These are phyloP conservation scores for Eucalyptus camaldulensis DNA, from an alignment of 345 rosid species.

Conservation along the genomic window DNA sequence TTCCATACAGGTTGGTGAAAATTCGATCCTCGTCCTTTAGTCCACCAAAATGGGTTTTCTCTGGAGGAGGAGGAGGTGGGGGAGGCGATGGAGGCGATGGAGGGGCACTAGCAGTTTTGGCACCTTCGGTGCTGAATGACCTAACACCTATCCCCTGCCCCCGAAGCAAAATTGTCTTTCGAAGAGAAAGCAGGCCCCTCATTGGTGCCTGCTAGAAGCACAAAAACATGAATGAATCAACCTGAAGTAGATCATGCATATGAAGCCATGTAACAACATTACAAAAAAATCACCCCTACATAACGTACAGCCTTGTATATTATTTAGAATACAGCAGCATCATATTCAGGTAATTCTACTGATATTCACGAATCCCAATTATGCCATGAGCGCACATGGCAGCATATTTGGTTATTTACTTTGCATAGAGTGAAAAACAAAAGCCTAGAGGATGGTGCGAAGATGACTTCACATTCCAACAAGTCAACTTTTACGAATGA, in stretches of 20 bases:
- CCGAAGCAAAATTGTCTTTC: slow-evolving; percentile 30
- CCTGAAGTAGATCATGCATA: background rate
- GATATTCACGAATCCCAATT: background rate
- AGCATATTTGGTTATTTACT: background rate
- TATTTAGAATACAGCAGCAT: background rate
- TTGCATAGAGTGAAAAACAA: background rate
- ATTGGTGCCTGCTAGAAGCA: slow-evolving; percentile 50
- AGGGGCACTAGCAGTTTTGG: slow-evolving; percentile 43
- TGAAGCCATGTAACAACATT: background rate
- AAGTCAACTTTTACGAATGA: background rate
- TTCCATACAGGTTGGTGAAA: slow-evolving; percentile 83
- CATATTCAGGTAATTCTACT: background rate
- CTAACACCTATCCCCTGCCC: slow-evolving; percentile 32
- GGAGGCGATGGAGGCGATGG: slow-evolving; percentile 64
- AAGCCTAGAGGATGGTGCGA: background rate
- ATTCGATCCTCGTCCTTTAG: slow-evolving; percentile 93
- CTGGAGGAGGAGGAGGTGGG: slow-evolving; percentile 87
- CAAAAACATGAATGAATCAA: background rate
- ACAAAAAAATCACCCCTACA: background rate
- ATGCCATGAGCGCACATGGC: background rate
- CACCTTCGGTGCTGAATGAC: slow-evolving; percentile 70
- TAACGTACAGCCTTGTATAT: background rate
- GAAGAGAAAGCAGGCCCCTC: slow-evolving; percentile 61
- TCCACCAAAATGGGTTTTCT: slow-evolving; percentile 96
- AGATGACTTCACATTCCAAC: background rate